A percentile compares a stretch with the other conserved stretches of the same genome.
Conservation (phyloP, 495 filamentous ascomycete species). For the Penicillium nucicola region DNA sequence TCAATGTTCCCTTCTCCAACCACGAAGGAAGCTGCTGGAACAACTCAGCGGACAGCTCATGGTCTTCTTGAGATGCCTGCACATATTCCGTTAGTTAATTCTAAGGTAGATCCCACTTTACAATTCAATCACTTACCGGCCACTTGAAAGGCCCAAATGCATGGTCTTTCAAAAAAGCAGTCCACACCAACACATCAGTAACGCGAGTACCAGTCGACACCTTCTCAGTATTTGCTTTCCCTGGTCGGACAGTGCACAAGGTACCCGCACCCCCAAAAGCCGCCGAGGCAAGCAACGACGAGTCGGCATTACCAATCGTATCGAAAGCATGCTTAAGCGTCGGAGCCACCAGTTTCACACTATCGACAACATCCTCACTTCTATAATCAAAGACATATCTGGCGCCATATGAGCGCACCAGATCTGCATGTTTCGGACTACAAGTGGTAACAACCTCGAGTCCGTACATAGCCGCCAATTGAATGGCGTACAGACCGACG, state of each 20-base stretch:
- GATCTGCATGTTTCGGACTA: conserved; percentile 46
- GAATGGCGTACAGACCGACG: conserved; percentile 33
- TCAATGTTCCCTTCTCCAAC: conserved; percentile 18
- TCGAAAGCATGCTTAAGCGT: conserved; percentile 23
- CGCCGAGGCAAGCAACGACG: conserved; percentile 16
- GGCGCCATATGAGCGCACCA: conserved; percentile 48
- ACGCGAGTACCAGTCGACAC: conserved; percentile 15
- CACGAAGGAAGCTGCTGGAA: conserved; percentile 25
- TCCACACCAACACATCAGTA: conserved; percentile 34
- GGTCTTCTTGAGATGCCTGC: conserved; percentile 25
- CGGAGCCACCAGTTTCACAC: conserved; percentile 14
- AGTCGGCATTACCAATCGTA: conserved; percentile 22
- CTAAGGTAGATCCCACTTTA: too few relatives aligned
- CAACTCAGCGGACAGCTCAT: conserved; percentile 23
- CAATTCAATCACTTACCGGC: too few relatives aligned
- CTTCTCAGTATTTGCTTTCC: conserved; percentile 25
- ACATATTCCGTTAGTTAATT: too few relatives aligned
- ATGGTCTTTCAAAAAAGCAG: conserved; percentile 32
- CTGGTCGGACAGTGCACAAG: conserved; percentile 32
- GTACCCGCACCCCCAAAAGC: conserved; percentile 7
- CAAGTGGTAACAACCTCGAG: conserved; percentile 46
- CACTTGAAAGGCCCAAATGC: conserved; percentile 22
- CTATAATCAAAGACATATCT: conserved; percentile 53
- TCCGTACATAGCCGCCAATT: conserved; percentile 22
- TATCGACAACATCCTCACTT: conserved; percentile 14